Conservation (phyloP, 805 yeast species). For the Sugiyamaella valdiviana region DNA sequence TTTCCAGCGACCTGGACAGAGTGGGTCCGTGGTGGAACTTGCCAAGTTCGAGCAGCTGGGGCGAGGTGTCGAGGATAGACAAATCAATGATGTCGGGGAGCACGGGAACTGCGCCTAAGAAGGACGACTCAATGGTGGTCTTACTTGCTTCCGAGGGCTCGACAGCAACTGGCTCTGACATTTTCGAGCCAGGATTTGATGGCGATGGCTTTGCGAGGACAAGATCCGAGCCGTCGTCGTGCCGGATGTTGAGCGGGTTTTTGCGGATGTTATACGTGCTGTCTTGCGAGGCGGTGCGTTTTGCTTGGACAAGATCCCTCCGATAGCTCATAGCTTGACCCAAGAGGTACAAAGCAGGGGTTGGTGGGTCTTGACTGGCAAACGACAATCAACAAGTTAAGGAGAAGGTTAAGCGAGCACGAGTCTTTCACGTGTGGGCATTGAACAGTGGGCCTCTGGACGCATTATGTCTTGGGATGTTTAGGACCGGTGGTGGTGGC, state of each 20-base stretch:
- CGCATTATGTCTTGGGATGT: background rate
- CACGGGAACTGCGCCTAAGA: background rate
- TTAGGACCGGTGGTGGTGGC: background rate
- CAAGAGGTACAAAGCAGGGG: background rate
- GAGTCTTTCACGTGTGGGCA: background rate
- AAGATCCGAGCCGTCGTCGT: constrained; percentile 31
- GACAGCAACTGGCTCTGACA: background rate
- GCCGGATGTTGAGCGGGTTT: constrained; percentile 32
- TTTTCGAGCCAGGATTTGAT: background rate
- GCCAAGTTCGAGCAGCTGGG: background rate
- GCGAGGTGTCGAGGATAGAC: background rate
- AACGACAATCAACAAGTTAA: too few species aligned
- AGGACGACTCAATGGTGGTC: background rate
- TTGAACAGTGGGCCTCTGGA: background rate
- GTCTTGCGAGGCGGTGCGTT: constrained; percentile 22
- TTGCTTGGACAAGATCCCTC: background rate
- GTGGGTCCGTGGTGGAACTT: background rate
- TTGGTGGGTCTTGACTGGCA: background rate
- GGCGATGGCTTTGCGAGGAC: constrained; percentile 13
- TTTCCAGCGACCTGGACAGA: background rate
- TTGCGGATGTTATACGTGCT: constrained; percentile 25
- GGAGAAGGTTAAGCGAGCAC: background rate
- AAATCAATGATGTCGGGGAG: background rate
- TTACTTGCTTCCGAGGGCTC: background rate
- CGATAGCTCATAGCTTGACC: background rate